Conservation (phyloP, 2,329 filamentous ascomycete genomes). For the Trichoderma atroviride region DNA sequence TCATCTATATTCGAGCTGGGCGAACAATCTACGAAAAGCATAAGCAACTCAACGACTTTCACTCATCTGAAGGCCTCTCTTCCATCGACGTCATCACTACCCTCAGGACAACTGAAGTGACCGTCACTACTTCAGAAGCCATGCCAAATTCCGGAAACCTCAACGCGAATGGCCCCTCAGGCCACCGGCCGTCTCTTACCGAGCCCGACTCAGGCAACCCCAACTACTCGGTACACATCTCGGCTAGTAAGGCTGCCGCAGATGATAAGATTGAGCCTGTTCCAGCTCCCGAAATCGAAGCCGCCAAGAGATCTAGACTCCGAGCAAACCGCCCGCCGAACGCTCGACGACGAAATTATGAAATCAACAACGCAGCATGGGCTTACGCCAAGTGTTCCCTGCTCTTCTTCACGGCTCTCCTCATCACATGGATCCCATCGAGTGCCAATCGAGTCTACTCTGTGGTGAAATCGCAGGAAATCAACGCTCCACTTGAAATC, state of each 20-base stretch:
- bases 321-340: constrained; percentile 2
- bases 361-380: constrained; percentile 66
- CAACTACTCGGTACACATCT: constrained; percentile 57
- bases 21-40: constrained; percentile 69
- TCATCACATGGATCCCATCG: constrained; percentile 77
- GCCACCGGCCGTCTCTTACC: constrained; percentile 26
- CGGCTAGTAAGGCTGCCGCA: constrained; percentile 37
- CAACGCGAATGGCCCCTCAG: constrained; percentile 30
- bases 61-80: constrained; percentile 49
- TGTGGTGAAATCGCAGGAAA: constrained; percentile 57
- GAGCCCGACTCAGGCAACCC: constrained; percentile 27
- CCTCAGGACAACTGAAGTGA: constrained; percentile 65
- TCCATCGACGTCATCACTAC: constrained; percentile 50
- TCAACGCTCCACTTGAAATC: constrained; percentile 65
- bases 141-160: constrained; percentile 29
- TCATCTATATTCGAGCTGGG: constrained; percentile 69
- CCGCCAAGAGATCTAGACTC: neutral
- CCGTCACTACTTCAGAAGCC: constrained; percentile 56
- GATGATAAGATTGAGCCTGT: constrained; percentile 35
- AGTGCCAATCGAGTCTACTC: constrained; percentile 77
- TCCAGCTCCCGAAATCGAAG: constrained; percentile 29
- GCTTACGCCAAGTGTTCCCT: constrained; percentile 71
- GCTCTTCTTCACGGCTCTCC: constrained; percentile 70
- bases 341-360: constrained; percentile 46
- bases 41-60: constrained; percentile 60